Evolutionary conservation across 257 asterid species (phyloP), one percentile per base, ranked within the genome.

Genomic region (Penstemon newberryi): DNA sequence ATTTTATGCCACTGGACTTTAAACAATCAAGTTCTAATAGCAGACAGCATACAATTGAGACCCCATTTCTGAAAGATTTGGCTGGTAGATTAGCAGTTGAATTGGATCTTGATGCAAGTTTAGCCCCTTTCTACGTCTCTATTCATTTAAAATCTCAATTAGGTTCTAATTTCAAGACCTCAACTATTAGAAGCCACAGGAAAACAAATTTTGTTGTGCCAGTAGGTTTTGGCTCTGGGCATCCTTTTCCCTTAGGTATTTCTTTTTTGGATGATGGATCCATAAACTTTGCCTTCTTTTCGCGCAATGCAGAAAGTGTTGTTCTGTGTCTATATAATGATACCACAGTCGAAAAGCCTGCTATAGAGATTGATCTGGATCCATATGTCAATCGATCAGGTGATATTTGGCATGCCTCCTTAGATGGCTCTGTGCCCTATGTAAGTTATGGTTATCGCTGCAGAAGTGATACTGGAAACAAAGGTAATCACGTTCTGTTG

Each of bases 351-450:
- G 88, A 81, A 39, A 78, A 82, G 42, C 97, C 99, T 76, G 77
- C 85, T 72, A 60, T 91, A 77, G 96, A 94, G 86, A 87, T 94
- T 79, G 96, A 94, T 77, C 87, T 94, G 72, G 99, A 94, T 81
- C 93, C 96, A 9, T 87, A 88, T 65, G 82, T 89, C 63, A 90
- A 94, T 65, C 91, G 86, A 33, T 59, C 96, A 2, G 97, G 97
- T 63, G 80, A 86, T 76, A 78, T 94, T 70, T 94, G 99, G 97
- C 99, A 94, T 82, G 93, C 85, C 51, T 79, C 78, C 69, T 8
- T 91, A 8, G 81, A 85, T 61, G 57, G 80, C 72, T 67, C 82
- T 19, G 37, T 73, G 78, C 84, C 83, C 56, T 91, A 84, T 73
- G 82, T 78, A 71, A 79, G 80, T 64, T 94, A 91, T 71, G 97